Evolutionary conservation across 805 yeast genomes (phyloP).

Genomic region (Vanderwaltozyma polyspora): DNA sequence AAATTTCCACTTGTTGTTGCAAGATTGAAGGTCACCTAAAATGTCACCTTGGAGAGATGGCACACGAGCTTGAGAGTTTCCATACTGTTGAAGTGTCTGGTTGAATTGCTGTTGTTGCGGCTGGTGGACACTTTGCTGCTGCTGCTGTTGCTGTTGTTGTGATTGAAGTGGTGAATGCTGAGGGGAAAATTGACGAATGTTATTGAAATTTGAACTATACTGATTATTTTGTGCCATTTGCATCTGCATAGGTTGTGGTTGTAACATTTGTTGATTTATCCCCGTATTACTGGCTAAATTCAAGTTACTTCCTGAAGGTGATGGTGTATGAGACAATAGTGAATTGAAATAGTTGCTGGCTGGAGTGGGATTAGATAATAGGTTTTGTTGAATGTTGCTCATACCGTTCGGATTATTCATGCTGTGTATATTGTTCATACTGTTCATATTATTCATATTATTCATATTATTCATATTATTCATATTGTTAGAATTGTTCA

Average conservation of each 20-base stretch:
- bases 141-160: conserved; percentile 10
- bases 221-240: not conserved
- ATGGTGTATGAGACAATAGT: conserved; percentile 20
- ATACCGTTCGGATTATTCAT: too few species aligned
- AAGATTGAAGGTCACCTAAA: conserved; percentile 55
- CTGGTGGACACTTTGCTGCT: conserved; percentile 5
- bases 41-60: conserved; percentile 32
- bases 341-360: conserved; percentile 22
- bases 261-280: not conserved
- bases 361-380: conserved; percentile 17
- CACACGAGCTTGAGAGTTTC: conserved; percentile 26
- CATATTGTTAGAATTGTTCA: too few species aligned
- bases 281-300: conserved; percentile 3
- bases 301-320: conserved; percentile 15
- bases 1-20: conserved; percentile 66
- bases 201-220: not conserved
- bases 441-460: too few species aligned
- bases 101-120: conserved; percentile 12
- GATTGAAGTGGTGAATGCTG: too few species aligned
- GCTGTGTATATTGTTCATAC: too few species aligned
- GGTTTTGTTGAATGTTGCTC: conserved; percentile 6
- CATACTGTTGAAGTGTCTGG: conserved; percentile 8
- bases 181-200: too few species aligned
- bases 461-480: too few species aligned
- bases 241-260: not conserved